Conservation (phyloP, 495 filamentous ascomycete genomes). For the Letharia columbiana region DNA sequence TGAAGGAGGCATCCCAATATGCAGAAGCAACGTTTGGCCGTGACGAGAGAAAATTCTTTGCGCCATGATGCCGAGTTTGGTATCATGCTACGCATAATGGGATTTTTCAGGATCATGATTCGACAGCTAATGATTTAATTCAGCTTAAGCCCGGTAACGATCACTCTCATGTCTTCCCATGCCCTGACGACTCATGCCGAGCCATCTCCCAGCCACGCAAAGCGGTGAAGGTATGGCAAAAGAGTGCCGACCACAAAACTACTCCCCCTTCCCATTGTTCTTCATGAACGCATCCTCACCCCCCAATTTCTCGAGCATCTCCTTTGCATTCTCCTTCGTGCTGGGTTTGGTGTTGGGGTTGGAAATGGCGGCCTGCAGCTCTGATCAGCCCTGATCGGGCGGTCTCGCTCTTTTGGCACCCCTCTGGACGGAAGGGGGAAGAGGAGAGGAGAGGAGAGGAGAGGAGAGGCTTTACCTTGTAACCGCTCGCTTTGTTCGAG, state of each 20-base stretch:
- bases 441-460: neutral
- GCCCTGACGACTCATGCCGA: neutral
- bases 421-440: neutral
- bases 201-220: neutral
- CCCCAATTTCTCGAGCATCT: constrained; percentile 19
- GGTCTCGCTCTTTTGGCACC: neutral
- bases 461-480: constrained; percentile 14
- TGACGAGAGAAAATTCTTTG: neutral
- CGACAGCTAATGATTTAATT: neutral
- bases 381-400: neutral
- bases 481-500: constrained; percentile 21
- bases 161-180: neutral
- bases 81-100: neutral
- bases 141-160: neutral
- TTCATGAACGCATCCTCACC: constrained; percentile 24
- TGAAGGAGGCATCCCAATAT: neutral
- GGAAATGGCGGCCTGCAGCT: neutral
- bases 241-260: neutral
- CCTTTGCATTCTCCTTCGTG: constrained; percentile 17
- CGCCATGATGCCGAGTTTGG: neutral
- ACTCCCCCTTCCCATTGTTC: constrained; percentile 22
- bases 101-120: neutral
- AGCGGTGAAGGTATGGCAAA: neutral
- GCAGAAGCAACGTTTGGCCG: neutral
- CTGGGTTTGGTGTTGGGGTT: constrained; percentile 1